Percentiles rank a stretch among this genome's conserved stretches.
phyloP scores from a whole-genome alignment of 2,329 filamentous ascomycete species.

The Neonectria coccinea region DNA sequence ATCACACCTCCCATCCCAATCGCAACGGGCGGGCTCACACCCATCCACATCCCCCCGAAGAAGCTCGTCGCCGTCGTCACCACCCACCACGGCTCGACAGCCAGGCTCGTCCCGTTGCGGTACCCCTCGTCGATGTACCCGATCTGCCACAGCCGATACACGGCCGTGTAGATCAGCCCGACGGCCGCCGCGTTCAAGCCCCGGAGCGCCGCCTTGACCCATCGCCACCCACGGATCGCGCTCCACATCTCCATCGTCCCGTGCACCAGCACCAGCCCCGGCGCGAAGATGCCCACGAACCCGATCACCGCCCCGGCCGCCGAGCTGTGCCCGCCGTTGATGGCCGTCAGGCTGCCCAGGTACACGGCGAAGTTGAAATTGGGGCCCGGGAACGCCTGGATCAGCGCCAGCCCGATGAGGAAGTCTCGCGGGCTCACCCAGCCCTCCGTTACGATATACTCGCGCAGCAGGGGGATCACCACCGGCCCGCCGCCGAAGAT shows the following conservation, averaged over 20 bases:
- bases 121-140: slow-evolving; percentile 66
- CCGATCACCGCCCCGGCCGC: slow-evolving; percentile 63
- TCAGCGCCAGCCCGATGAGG: slow-evolving; percentile 77
- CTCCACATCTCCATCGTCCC: slow-evolving; percentile 68
- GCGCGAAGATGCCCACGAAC: slow-evolving; percentile 64
- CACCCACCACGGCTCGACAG: slow-evolving; percentile 72
- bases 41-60: slow-evolving; percentile 52
- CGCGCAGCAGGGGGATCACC: slow-evolving; percentile 71
- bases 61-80: slow-evolving; percentile 68
- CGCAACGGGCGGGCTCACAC: slow-evolving; percentile 47
- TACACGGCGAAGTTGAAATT: slow-evolving; percentile 68
- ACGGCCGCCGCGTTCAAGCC: slow-evolving; percentile 72
- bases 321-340: slow-evolving; percentile 51
- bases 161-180: slow-evolving; percentile 72
- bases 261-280: slow-evolving; percentile 61
- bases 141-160: slow-evolving; percentile 72
- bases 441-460: slow-evolving; percentile 73
- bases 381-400: slow-evolving; percentile 72
- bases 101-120: slow-evolving; percentile 63
- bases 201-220: slow-evolving; percentile 62
- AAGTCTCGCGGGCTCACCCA: slow-evolving; percentile 80
- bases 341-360: slow-evolving; percentile 63
- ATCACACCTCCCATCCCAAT: slow-evolving; percentile 51
- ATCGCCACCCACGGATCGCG: slow-evolving; percentile 57
- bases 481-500: slow-evolving; percentile 75